Base-by-base conservation (phyloP, 2,329 filamentous ascomycete species). In the Elsinoe australis region DNA sequence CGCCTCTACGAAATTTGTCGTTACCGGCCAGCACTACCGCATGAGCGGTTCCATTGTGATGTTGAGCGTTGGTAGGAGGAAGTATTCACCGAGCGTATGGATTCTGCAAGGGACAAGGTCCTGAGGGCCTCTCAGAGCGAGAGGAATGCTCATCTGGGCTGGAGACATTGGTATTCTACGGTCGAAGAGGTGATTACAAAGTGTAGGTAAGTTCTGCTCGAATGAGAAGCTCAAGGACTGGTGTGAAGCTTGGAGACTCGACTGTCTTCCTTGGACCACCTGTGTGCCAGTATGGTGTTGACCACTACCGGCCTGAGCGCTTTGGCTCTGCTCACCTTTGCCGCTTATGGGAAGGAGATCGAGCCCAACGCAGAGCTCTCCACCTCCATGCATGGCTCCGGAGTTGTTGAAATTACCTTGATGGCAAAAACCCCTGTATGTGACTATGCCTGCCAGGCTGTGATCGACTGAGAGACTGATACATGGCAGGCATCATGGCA, bases 321-420 rank as follows among this genome's bases (percentile, higher is more conserved):
- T 29, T 15, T 31, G 21, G 38, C 24, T 21, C 38, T 42, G n/a
- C 15, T 17, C 15, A n/a, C 38, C 14, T 5, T 12, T 14, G 15
- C 12, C 12, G 24, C 19, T 14, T 28, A 42, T 28, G 38, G 38
- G 21, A 42, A 42, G 24, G 38, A 42, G 38, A 28, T 31, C 4
- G 38, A 42, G n/a, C 38, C 38, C n/a, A 42, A 42, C 29, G 38
- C 38, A 15, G 38, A 42, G 38, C 38, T 42, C 29, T 21, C 38
- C 12, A 24, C 38, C 15, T 42, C 38, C 12, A n/a, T 14, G 10
- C 18, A 31, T n/a, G 38, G 29, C 24, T 28, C 21, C 28, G 38
- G 38, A 14, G 19, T 42, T 29, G 38, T 17, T 10, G 21, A 42
- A 14, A 42, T 26, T 21, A 14, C 38, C 2, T 22, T 42, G 19